phyloP scores from a whole-genome alignment of 176 grass and related monocot genomes.

The Phoenix dactylifera region DNA sequence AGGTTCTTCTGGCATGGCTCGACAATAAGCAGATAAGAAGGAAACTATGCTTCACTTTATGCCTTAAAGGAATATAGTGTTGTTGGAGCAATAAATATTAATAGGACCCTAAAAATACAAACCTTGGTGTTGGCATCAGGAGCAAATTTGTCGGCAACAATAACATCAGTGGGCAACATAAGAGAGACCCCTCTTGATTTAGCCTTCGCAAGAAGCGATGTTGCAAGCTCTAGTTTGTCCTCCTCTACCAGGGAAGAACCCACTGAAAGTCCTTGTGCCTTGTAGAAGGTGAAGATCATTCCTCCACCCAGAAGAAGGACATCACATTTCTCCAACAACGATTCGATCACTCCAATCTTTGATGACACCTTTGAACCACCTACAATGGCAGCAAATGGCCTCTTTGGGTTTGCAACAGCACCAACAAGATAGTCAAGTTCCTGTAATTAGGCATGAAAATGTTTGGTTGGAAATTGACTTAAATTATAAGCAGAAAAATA shows the following conservation, averaged over 20 bases:
- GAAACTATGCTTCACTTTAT: too few species aligned
- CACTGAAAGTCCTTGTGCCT: conserved; percentile 59
- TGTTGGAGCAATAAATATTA: not conserved
- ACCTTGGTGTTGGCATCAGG: conserved; percentile 68
- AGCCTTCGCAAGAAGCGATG: conserved; percentile 54
- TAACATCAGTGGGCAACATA: conserved; percentile 52
- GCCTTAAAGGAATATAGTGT: too few species aligned
- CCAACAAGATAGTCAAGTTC: conserved; percentile 79
- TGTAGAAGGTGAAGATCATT: conserved; percentile 88
- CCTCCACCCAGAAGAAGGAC: conserved; percentile 68
- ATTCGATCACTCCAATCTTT: conserved; percentile 71
- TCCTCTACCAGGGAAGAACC: conserved; percentile 67
- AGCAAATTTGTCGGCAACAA: conserved; percentile 69
- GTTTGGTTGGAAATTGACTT: too few species aligned
- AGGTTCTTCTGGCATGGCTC: too few species aligned
- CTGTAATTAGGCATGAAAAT: conserved; percentile 18
- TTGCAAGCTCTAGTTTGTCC: conserved; percentile 58
- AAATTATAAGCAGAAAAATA: too few species aligned
- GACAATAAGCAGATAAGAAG: too few species aligned
- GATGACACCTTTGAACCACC: conserved; percentile 77
- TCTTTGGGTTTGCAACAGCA: conserved; percentile 58
- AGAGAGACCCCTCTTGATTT: conserved; percentile 58
- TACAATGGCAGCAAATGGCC: conserved; percentile 64
- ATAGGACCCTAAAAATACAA: not conserved
- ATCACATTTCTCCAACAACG: conserved; percentile 58